Evolutionary conservation across 2,329 filamentous ascomycete genomes (phyloP), one percentile per base, ranked within the genome.

Genomic region (Aciculosporium take): DNA sequence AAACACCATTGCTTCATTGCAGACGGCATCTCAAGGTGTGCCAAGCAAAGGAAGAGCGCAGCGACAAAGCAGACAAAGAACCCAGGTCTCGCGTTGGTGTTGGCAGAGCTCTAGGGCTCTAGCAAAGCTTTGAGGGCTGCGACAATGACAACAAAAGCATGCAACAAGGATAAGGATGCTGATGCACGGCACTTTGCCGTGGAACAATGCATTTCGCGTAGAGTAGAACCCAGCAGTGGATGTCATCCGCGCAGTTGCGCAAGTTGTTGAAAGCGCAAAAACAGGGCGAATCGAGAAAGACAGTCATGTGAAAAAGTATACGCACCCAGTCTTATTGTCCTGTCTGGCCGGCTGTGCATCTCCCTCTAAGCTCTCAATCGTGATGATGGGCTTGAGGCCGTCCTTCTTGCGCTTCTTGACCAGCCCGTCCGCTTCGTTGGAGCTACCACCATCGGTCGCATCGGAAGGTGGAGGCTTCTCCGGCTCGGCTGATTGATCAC

Each of bases 391-490:
- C 64, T 84, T 83, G 50, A 84, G 64, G 41, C 71, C 72, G 32
- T 80, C 77, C 70, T 85, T 85, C 67, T 81, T 79, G 56, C 79
- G 72, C 70, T 85, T 85, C 70, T 83, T 84, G 18, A 55, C 53
- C 20, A 48, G 45, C n/a, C 54, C 47, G 39, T 50, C 56, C 40
- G 48, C 52, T 41, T 56, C 53, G 44, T 61, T 61, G 41, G 54
- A 45, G 39, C 43, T 48, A 44, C 46, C 41, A 39, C 27, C 23
- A 20, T 35, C 36, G 21, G 39, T 40, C 17, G 45, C 48, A 29
- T 43, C 41, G 12, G 36, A 27, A 24, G 37, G 24, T 4, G 54
- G 48, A 23, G 52, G 52, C 50, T 60, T 56, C 47, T 60, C 56
- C 37, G 51, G 46, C 40, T 57, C 55, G 27, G 52, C 47, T 41